Base-by-base conservation (phyloP, 495 filamentous ascomycete genomes). In the Cercophora scortea region DNA sequence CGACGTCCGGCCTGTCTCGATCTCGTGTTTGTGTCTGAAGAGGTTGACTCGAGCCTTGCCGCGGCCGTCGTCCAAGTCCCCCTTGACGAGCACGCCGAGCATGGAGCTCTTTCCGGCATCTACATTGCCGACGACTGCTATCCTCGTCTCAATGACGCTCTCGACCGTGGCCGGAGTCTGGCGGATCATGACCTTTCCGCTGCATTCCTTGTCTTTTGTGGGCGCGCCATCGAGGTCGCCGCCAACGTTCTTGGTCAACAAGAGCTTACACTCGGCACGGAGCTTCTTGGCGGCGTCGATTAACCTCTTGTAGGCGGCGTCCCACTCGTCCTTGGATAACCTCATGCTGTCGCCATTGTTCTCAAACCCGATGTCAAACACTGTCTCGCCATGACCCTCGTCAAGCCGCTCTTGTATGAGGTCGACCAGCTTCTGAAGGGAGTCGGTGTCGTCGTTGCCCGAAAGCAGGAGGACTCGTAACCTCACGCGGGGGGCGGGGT, bases 81-180 rank as follows among this genome's bases (percentile, higher is more conserved):
- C 93, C 71, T 98, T 97, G 6, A 97, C 95, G 18, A 98, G 75
- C 3, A 98, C 93, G 43, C 93, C 93, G 0, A 98, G 77, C 86
- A 96, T 90, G 50, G 94, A 97, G 65, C 87, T 92, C 67, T 98
- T 98, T 0, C 93, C 93, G 12, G 93, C 93, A 64, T 98, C 93
- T 49, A 97, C 90, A 73, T 98, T 98, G 10, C 93, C 93, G 15
- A 97, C 93, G 3, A 98, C 93, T 3, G 92, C 93, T 66, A 98
- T 92, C 55, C 93, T 74, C n/a, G 92, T 91, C 77, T 98, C 93
- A 48, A 94, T 93, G 45, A 93, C 83, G 58, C 92, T 85, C 62
- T 96, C 92, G 0, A 89, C 77, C 16, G 79, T 85, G 12, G 77
- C 73, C 18, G 90, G 88, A 18, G 78, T 65, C 63, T 84, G 83